Conservation (phyloP, 2,329 filamentous ascomycete genomes). For the Daldinia eschscholtzii region DNA sequence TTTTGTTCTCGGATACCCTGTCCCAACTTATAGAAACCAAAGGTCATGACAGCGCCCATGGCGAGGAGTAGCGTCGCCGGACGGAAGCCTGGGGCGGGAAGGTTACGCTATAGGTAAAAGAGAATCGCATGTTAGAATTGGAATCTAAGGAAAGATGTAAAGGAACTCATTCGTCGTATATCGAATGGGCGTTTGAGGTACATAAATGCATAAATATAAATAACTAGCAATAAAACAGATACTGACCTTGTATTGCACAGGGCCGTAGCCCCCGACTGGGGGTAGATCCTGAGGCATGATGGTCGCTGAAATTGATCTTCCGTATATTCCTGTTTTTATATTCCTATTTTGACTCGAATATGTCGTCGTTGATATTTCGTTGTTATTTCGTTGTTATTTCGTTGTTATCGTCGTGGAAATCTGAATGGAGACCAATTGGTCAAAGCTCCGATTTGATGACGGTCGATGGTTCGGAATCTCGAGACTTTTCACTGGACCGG, state of each 20-base stretch:
- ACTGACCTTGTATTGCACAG: constrained; percentile 95
- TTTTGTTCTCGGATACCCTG: constrained; percentile 90
- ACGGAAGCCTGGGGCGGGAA: constrained; percentile 90
- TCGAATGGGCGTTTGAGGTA: not conserved
- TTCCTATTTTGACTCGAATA: not conserved
- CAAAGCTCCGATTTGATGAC: constrained; percentile 10
- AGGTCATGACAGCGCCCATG: constrained; percentile 83
- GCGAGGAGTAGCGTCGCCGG: constrained; percentile 83
- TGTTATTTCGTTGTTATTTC: no score
- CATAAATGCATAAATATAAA: not conserved
- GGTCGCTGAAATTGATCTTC: constrained; percentile 44
- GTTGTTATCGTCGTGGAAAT: not conserved
- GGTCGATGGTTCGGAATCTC: not conserved
- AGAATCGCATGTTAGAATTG: constrained; percentile 22
- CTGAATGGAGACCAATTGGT: not conserved
- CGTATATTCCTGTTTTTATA: no score
- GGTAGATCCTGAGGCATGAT: constrained; percentile 98
- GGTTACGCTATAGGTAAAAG: constrained; percentile 75
- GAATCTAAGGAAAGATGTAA: no score
- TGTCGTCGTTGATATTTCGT: not conserved
- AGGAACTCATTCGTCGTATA: not conserved
- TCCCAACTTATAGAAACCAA: constrained; percentile 89
- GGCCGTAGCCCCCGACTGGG: constrained; percentile 91
- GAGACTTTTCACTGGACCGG: constrained; percentile 5
- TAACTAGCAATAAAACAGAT: not conserved